phyloP scores from a whole-genome alignment of 2,329 filamentous ascomycete species.

The Fusarium decemcellulare region DNA sequence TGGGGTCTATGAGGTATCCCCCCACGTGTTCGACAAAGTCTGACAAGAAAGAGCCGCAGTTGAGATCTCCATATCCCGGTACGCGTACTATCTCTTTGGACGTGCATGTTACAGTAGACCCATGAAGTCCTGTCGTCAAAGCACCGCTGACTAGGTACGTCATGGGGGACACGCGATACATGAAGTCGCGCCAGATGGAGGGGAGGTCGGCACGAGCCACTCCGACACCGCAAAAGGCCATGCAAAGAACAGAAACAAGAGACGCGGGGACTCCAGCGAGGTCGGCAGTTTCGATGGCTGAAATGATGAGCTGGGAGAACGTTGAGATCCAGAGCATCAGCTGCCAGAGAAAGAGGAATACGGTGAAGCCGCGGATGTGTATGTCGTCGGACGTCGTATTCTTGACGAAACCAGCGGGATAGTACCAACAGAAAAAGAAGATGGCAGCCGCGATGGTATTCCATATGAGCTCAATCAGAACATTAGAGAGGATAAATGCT shows the following conservation, averaged over 20 bases:
- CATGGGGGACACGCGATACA: conserved; percentile 78
- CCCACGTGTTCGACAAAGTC: conserved; percentile 58
- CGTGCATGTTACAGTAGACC: conserved; percentile 42
- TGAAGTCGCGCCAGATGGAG: conserved; percentile 77
- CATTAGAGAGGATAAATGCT: conserved; percentile 45
- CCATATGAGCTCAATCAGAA: conserved; percentile 43
- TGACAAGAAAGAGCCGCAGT: conserved; percentile 65
- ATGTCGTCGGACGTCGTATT: conserved; percentile 42
- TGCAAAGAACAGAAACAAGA: conserved; percentile 54
- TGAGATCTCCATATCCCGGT: conserved; percentile 64
- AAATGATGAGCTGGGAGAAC: conserved; percentile 43
- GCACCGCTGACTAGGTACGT: conserved; percentile 78
- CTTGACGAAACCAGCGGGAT: conserved; percentile 45
- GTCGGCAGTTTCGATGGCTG: conserved; percentile 40
- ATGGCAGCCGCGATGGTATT: conserved; percentile 41
- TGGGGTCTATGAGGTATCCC: conserved; percentile 62
- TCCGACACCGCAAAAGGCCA: conserved; percentile 64
- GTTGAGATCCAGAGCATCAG: conserved; percentile 47
- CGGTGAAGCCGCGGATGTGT: conserved; percentile 41
- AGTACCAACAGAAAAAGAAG: conserved; percentile 48
- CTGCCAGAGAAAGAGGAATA: conserved; percentile 45
- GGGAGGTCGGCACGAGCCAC: conserved; percentile 70
- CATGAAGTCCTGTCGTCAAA: conserved; percentile 53
- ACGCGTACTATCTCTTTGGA: conserved; percentile 67
- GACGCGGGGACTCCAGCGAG: conserved; percentile 50